Percentiles rank a stretch among this genome's conserved stretches.
These are phyloP conservation scores for Rosa lucieae DNA, from an alignment of 306 rosid species.

Conservation along the genomic window DNA sequence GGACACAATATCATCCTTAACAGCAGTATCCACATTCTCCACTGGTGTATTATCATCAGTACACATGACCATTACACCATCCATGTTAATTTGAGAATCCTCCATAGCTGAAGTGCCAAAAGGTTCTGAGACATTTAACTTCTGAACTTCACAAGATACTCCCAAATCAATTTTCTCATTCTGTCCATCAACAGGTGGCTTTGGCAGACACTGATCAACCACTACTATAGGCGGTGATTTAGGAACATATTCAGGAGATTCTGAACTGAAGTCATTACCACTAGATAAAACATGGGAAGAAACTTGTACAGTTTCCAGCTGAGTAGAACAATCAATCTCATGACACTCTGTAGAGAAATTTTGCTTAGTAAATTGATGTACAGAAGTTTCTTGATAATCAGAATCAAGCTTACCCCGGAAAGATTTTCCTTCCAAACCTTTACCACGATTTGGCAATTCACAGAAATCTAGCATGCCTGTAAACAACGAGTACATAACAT, in stretches of 20 bases:
- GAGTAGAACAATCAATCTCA: conserved; percentile 25
- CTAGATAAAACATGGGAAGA: conserved; percentile 30
- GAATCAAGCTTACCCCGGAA: conserved; percentile 5
- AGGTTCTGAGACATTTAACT: conserved; percentile 3
- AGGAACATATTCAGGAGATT: conserved; percentile 16
- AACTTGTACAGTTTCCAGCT: conserved; percentile 22
- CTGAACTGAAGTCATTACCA: conserved; percentile 19
- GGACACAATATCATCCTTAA: conserved; percentile 5
- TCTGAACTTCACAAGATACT: conserved; percentile 15
- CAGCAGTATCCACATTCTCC: conserved; percentile 7
- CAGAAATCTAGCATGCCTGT: conserved; percentile 34
- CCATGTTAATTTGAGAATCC: conserved; percentile 15
- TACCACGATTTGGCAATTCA: conserved; percentile 19
- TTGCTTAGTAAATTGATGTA: background rate
- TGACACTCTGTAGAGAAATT: conserved; percentile 19
- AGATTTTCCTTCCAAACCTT: conserved; percentile 16
- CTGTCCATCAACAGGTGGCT: conserved; percentile 25
- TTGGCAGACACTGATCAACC: conserved; percentile 10
- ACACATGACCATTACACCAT: background rate
- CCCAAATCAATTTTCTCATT: background rate
- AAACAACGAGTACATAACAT: conserved; percentile 6
- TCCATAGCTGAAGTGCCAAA: conserved; percentile 15
- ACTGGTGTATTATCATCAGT: conserved; percentile 7
- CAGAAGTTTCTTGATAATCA: background rate
- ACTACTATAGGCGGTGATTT: conserved; percentile 7